Evolutionary conservation across 148 eudicot species (phyloP).

Genomic region (Dysphania ambrosioides): DNA sequence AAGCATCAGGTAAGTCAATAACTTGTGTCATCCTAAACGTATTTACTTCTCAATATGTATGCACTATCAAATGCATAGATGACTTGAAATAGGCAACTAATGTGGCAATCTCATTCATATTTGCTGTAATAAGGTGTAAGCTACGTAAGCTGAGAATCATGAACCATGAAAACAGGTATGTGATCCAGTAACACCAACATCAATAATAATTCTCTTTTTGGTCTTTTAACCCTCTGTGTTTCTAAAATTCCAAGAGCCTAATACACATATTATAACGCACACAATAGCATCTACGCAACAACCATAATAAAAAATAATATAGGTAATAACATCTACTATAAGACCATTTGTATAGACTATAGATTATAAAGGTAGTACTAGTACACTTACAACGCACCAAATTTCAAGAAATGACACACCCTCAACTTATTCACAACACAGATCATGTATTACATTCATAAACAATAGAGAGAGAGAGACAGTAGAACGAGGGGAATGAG

Average conservation of each 20-base stretch:
- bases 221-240: neutral
- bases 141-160: neutral
- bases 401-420: neutral
- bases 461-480: neutral
- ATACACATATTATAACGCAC: neutral
- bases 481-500: neutral
- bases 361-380: neutral
- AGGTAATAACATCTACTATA: neutral
- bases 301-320: neutral
- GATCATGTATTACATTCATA: conserved; percentile 4
- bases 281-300: neutral
- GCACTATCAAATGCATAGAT: neutral
- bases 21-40: neutral
- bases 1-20: conserved; percentile 3
- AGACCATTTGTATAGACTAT: neutral
- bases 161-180: neutral
- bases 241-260: neutral
- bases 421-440: conserved; percentile 7
- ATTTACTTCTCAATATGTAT: neutral
- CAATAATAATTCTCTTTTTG: neutral
- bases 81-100: neutral
- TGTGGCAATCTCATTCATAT: neutral
- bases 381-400: conserved; percentile 3
- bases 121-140: neutral
- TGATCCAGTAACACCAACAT: neutral